A percentile compares a stretch with the other conserved stretches of the same genome.
Conservation (phyloP, 306 rosid species). For the Fagus crenata region DNA sequence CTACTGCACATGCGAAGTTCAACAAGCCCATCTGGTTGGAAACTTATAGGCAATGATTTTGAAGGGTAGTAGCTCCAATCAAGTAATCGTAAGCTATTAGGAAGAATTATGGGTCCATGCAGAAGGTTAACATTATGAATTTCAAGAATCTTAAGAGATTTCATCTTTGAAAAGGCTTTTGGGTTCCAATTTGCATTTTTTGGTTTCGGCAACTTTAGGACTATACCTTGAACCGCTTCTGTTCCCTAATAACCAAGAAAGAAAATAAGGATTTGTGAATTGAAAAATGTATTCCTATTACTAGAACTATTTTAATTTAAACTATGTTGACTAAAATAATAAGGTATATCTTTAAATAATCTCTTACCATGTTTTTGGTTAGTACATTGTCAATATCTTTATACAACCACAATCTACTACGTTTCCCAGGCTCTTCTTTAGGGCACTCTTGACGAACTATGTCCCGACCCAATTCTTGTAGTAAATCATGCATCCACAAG, state of each 20-base stretch:
- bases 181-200: not conserved
- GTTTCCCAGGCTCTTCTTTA: too few relatives aligned
- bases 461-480: constrained; percentile 33
- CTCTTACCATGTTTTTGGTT: constrained; percentile 16
- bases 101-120: not conserved
- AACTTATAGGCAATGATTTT: not conserved
- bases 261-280: not conserved
- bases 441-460: too few relatives aligned
- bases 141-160: constrained; percentile 11
- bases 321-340: not conserved
- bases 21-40: constrained; percentile 18
- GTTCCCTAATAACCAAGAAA: not conserved
- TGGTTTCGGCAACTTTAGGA: not conserved
- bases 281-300: too few relatives aligned
- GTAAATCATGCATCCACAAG: constrained; percentile 36
- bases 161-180: constrained; percentile 14
- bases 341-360: not conserved
- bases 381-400: constrained; percentile 32
- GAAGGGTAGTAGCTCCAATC: constrained; percentile 25
- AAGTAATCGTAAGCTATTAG: constrained; percentile 18
- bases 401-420: constrained; percentile 32
- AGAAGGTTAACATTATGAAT: not conserved
- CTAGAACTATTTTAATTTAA: not conserved
- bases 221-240: constrained; percentile 12
- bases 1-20: constrained; percentile 11